phyloP scores from a whole-genome alignment of 73 alveolate genomes.

The Paramecium pentaurelia region DNA sequence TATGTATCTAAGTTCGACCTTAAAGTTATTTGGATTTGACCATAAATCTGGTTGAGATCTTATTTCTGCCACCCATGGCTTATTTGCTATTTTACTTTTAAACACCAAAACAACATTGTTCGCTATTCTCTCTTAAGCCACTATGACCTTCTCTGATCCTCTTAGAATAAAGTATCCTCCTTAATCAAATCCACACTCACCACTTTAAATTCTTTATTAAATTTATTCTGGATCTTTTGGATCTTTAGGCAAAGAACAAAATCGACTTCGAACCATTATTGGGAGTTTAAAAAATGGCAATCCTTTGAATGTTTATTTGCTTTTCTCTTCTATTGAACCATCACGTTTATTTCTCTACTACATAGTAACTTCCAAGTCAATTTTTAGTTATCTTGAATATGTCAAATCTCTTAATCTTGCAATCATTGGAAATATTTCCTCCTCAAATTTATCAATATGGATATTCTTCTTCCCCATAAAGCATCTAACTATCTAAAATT shows the following conservation, averaged over 20 bases:
- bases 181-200: slow-evolving; percentile 80
- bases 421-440: slow-evolving; percentile 74
- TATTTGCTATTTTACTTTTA: slow-evolving; percentile 61
- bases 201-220: slow-evolving; percentile 66
- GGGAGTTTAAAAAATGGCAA: slow-evolving; percentile 71
- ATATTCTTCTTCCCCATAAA: slow-evolving; percentile 58
- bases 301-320: slow-evolving; percentile 36
- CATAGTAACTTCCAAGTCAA: slow-evolving; percentile 61
- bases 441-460: slow-evolving; percentile 40
- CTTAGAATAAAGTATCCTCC: slow-evolving; percentile 81
- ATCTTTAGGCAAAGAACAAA: slow-evolving; percentile 66
- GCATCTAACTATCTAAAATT: slow-evolving; percentile 62
- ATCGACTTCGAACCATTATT: slow-evolving; percentile 76
- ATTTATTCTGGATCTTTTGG: slow-evolving; percentile 48
- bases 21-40: slow-evolving; percentile 64
- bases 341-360: slow-evolving; percentile 51
- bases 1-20: slow-evolving; percentile 25
- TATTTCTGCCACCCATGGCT: slow-evolving; percentile 81
- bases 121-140: slow-evolving; percentile 85
- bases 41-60: slow-evolving; percentile 66
- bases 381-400: slow-evolving; percentile 67
- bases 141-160: slow-evolving; percentile 81
- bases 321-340: slow-evolving; percentile 56
- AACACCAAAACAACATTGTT: slow-evolving; percentile 76
- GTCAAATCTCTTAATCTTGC: slow-evolving; percentile 83